A percentile compares a stretch with the other conserved stretches of the same genome.
These are phyloP conservation scores for Podospora pseudoanserina DNA, from an alignment of 495 filamentous ascomycete genomes.

Conservation along the genomic window DNA sequence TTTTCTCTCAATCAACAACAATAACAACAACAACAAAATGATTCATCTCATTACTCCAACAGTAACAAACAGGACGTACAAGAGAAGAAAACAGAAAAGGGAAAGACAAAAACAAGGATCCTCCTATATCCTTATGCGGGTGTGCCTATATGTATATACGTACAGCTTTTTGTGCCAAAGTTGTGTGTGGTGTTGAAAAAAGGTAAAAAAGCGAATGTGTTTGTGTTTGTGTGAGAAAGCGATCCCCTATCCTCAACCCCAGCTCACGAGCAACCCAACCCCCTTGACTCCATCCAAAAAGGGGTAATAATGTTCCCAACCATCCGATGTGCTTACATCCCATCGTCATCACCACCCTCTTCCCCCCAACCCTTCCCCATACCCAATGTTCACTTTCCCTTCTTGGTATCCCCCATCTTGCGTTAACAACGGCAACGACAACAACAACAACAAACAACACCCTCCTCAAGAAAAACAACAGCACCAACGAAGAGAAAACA, in stretches of 20 bases:
- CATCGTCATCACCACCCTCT: neutral
- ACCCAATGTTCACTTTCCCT: neutral
- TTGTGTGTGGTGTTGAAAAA: neutral
- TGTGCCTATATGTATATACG: constrained; percentile 1
- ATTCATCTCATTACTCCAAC: neutral
- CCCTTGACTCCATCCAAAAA: neutral
- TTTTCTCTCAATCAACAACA: too few species aligned
- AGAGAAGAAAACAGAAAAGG: constrained; percentile 23
- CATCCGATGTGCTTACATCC: neutral
- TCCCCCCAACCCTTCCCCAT: neutral
- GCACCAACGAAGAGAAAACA: neutral
- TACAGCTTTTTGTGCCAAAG: neutral
- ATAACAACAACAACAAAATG: too few species aligned
- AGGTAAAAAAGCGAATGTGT: neutral
- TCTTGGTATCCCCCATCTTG: neutral
- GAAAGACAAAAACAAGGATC: constrained; percentile 16
- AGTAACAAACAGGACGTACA: constrained; percentile 11
- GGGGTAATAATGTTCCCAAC: neutral
- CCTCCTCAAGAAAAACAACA: neutral
- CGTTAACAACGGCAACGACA: neutral
- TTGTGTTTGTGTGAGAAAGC: neutral
- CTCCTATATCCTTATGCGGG: constrained; percentile 2
- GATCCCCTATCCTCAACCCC: neutral
- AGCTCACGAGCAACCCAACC: neutral
- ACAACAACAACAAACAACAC: neutral